Base-by-base conservation (phyloP, 2,329 filamentous ascomycete genomes). In the Pezicula radicicola region DNA sequence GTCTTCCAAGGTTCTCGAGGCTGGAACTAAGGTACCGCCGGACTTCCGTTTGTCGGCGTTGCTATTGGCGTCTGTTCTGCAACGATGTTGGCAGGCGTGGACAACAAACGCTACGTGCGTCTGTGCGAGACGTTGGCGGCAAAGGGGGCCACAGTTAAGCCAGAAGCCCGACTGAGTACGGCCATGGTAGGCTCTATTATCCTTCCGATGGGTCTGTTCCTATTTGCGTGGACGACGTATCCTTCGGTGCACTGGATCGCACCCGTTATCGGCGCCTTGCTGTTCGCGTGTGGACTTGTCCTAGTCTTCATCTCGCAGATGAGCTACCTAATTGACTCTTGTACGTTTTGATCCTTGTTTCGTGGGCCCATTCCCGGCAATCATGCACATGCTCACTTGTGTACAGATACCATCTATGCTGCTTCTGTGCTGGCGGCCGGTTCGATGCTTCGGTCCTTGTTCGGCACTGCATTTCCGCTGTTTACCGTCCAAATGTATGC, bases 351-450 rank as follows among this genome's bases (percentile, higher is more conserved):
- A n/a, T n/a, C n/a, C n/a, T n/a, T n/a, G n/a, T n/a, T n/a, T n/a
- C n/a, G n/a, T n/a, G n/a, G n/a, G n/a, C n/a, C n/a, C n/a, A n/a
- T n/a, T n/a, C n/a, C n/a, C n/a, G n/a, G n/a, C n/a, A n/a, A n/a
- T n/a, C n/a, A n/a, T n/a, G n/a, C n/a, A n/a, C n/a, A n/a, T n/a
- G n/a, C n/a, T n/a, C n/a, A n/a, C n/a, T n/a, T n/a, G n/a, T n/a
- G n/a, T n/a, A n/a, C n/a, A n/a, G n/a, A 90, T 67, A 84, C 85
- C 48, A 87, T 92, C 60, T 93, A 86, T 56, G 88, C 89, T 1
- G 88, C 88, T 0, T 89, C 84, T 0, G 87, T 85, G 0, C 73
- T 92, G 9, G 88, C 89, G 2, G 87, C 87, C 46, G 90, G 85
- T 67, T 77, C 83, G 2, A 81, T 91, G 27, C 72, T 91, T 12